Evolutionary conservation across 352 stramenopile species (phyloP).

Genomic region (Ophiocytium majus): DNA sequence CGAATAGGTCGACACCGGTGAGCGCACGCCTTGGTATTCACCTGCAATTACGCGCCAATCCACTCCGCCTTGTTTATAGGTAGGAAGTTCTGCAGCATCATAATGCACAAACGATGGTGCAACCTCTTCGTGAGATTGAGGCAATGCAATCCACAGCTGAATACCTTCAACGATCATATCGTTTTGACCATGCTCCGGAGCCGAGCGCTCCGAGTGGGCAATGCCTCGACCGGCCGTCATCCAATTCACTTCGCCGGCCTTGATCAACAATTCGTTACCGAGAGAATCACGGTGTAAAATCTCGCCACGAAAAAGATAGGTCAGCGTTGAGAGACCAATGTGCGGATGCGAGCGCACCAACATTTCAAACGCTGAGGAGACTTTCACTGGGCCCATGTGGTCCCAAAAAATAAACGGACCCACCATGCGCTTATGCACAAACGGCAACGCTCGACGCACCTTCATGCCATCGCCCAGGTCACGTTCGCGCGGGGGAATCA

Average conservation of each 20-base stretch:
- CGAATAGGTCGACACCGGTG: neutral
- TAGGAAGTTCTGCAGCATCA: neutral
- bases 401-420: slow-evolving; percentile 12
- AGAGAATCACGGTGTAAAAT: neutral
- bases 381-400: neutral
- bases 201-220: neutral
- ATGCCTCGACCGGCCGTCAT: neutral
- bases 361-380: neutral
- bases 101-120: neutral
- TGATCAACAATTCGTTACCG: neutral
- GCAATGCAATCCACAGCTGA: neutral
- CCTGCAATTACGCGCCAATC: neutral
- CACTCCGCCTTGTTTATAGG: too few relatives aligned
- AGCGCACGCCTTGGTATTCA: neutral
- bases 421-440: neutral
- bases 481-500: neutral
- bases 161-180: neutral
- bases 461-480: neutral
- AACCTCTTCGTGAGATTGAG: neutral
- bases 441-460: neutral
- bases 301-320: neutral
- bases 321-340: slow-evolving; percentile 4
- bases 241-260: neutral
- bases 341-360: neutral
- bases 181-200: neutral